phyloP scores from a whole-genome alignment of 2,329 filamentous ascomycete genomes.

The Cladosporium sp. region DNA sequence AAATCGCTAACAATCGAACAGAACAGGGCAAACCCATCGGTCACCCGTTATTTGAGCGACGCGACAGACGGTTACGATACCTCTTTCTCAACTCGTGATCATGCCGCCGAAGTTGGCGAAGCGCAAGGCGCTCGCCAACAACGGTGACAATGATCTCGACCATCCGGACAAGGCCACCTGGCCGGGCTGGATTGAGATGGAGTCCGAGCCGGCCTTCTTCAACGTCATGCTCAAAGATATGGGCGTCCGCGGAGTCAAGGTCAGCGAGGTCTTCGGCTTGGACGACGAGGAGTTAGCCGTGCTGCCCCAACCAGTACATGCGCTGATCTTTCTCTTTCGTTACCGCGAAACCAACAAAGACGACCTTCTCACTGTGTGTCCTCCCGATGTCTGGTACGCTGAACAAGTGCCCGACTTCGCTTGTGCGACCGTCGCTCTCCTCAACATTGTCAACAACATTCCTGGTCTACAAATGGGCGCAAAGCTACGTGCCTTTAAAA shows the following conservation, averaged over 20 bases:
- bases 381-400: constrained; percentile 79
- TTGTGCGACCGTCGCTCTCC: constrained; percentile 85
- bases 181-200: constrained; percentile 76
- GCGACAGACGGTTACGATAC: too few relatives aligned
- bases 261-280: constrained; percentile 71
- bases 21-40: background rate
- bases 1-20: background rate
- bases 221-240: constrained; percentile 77
- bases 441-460: constrained; percentile 91
- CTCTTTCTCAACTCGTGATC: background rate
- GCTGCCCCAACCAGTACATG: constrained; percentile 69
- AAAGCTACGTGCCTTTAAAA: constrained; percentile 68
- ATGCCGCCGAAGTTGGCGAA: constrained; percentile 19
- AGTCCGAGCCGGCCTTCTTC: constrained; percentile 86
- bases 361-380: constrained; percentile 51
- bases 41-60: background rate
- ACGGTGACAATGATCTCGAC: background rate
- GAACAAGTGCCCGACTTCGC: constrained; percentile 85
- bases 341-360: constrained; percentile 55
- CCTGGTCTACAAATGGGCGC: constrained; percentile 62
- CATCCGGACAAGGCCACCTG: constrained; percentile 54
- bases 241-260: constrained; percentile 67
- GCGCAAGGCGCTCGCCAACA: constrained; percentile 10
- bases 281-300: constrained; percentile 62
- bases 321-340: constrained; percentile 83